A percentile compares a stretch with the other conserved stretches of the same genome.
Conservation (phyloP, 257 asterid species). For the Ballota nigra region DNA sequence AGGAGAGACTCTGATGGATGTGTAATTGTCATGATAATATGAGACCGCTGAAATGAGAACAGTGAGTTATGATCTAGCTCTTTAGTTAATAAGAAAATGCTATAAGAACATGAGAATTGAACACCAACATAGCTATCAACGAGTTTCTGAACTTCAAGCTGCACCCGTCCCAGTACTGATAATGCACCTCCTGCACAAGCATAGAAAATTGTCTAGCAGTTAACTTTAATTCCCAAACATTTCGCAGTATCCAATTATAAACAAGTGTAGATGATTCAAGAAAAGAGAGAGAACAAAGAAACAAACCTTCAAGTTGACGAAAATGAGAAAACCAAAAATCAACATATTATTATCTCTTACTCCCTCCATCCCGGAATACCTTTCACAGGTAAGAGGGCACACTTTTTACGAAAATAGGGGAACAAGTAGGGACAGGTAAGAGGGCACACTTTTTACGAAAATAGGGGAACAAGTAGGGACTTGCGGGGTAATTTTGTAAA, state of each 20-base stretch:
- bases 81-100: not conserved
- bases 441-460: no score
- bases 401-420: no score
- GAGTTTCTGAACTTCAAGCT: slow-evolving; percentile 83
- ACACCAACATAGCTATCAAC: slow-evolving; percentile 83
- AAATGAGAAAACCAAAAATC: slow-evolving; percentile 6
- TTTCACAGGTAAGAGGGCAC: no score
- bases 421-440: no score
- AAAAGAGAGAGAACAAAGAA: not conserved
- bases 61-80: slow-evolving; percentile 32
- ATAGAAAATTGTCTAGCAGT: slow-evolving; percentile 16
- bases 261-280: not conserved
- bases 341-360: not conserved
- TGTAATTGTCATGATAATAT: slow-evolving; percentile 75
- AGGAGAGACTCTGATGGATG: slow-evolving; percentile 96
- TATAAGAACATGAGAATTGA: slow-evolving; percentile 23
- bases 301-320: not conserved
- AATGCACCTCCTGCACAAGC: slow-evolving; percentile 66
- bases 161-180: slow-evolving; percentile 71
- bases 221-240: slow-evolving; percentile 5
- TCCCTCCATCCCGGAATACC: no score
- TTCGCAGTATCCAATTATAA: slow-evolving; percentile 2
- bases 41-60: slow-evolving; percentile 68
- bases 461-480: no score
- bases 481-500: no score